Evolutionary conservation across 768 basidiomycete genomes (phyloP).

Genomic region (Suillus tomentosus): DNA sequence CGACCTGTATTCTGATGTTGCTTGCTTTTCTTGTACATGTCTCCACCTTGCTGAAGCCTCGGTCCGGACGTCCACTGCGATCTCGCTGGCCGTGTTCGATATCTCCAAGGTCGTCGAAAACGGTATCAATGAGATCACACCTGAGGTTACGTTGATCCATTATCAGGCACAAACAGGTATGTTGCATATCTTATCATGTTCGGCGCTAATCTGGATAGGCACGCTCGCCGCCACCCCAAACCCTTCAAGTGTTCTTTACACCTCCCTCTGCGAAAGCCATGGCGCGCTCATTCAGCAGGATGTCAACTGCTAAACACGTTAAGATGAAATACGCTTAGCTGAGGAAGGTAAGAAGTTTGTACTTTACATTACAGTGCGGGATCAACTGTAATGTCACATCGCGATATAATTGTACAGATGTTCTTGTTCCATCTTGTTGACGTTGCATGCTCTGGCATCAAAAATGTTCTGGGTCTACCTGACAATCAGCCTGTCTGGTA

Average conservation of each 20-base stretch:
- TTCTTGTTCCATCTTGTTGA: no score
- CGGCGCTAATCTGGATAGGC: conserved; percentile 9
- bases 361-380: no score
- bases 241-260: conserved; percentile 50
- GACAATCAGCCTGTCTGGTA: no score
- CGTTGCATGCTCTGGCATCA: no score
- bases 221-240: not conserved
- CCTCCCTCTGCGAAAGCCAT: conserved; percentile 53
- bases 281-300: conserved; percentile 47
- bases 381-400: no score
- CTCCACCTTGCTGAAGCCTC: conserved; percentile 54
- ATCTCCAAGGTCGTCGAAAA: conserved; percentile 48
- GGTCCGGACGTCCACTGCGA: conserved; percentile 45
- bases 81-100: conserved; percentile 50
- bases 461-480: no score
- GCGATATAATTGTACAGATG: no score
- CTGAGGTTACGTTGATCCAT: conserved; percentile 57
- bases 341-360: no score
- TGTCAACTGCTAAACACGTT: conserved; percentile 16
- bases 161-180: conserved; percentile 65
- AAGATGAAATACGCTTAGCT: not conserved
- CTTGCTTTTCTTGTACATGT: conserved; percentile 35
- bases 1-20: conserved; percentile 14
- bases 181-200: not conserved
- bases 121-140: conserved; percentile 47